phyloP scores from a whole-genome alignment of 208 protist species.

The Trypanosoma mega region DNA sequence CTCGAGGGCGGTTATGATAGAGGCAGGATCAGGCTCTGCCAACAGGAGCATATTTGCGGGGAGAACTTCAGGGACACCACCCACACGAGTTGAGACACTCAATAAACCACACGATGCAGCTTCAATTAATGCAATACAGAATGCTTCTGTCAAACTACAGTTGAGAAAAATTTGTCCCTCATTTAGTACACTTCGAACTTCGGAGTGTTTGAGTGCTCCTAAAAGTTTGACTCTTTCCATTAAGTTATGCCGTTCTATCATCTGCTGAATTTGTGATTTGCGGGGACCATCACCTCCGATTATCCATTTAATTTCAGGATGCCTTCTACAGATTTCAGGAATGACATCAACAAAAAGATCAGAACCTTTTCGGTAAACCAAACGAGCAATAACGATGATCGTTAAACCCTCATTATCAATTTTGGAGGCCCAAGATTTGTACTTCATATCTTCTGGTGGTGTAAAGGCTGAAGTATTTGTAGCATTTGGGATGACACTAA shows the following conservation, averaged over 20 bases:
- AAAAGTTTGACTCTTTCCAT: constrained; percentile 96
- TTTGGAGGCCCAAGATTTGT: constrained; percentile 87
- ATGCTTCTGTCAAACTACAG: constrained; percentile 98
- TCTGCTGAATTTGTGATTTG: constrained; percentile 95
- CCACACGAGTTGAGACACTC: constrained; percentile 96
- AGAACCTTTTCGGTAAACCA: constrained; percentile 97
- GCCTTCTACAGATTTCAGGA: constrained; percentile 92
- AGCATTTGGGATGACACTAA: constrained; percentile 98
- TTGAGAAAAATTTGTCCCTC: constrained; percentile 98
- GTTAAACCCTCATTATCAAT: constrained; percentile 87
- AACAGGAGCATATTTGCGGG: constrained; percentile 94
- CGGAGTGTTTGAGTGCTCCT: constrained; percentile 91
- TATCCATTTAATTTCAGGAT: constrained; percentile 94
- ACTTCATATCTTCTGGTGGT: constrained; percentile 88
- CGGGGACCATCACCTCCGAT: constrained; percentile 98
- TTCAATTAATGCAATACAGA: constrained; percentile 99
- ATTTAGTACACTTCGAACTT: constrained; percentile 90
- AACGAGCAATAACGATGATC: constrained; percentile 95
- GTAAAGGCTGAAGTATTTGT: constrained; percentile 92
- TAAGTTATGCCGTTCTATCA: constrained; percentile 96
- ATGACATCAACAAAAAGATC: constrained; percentile 97
- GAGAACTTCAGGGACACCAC: constrained; percentile 97
- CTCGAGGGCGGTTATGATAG: constrained; percentile 68
- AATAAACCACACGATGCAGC: constrained; percentile 94
- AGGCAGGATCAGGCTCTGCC: constrained; percentile 85